Percentiles rank a stretch among this genome's conserved stretches.
Conservation (phyloP, 257 asterid genomes). For the Solanum pennellii region DNA sequence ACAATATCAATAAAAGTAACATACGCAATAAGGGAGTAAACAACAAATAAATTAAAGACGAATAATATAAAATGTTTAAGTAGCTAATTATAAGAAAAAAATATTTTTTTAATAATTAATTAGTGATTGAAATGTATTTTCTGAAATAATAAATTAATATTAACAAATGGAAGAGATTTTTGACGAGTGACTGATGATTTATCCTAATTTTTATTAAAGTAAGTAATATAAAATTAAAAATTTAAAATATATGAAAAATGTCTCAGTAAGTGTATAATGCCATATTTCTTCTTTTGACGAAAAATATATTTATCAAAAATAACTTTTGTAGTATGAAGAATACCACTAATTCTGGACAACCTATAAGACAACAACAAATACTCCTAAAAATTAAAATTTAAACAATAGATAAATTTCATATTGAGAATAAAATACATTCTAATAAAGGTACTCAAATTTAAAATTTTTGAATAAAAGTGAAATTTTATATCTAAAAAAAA, state of each 20-base stretch:
- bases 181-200: background rate
- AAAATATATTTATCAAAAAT: background rate
- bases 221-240: background rate
- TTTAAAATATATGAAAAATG: background rate
- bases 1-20: background rate
- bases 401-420: background rate
- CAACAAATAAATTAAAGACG: background rate
- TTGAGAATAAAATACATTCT: background rate
- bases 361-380: background rate
- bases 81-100: background rate
- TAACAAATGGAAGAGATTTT: background rate
- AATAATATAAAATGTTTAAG: background rate
- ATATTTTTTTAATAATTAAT: background rate
- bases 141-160: background rate
- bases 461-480: too few species aligned
- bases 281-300: background rate
- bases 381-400: background rate
- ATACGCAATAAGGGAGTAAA: background rate
- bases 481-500: rapidly evolving
- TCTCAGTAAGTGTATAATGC: background rate
- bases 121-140: background rate
- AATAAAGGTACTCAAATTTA: too few species aligned
- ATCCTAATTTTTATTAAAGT: background rate
- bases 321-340: background rate
- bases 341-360: background rate